Evolutionary conservation across 768 basidiomycete genomes (phyloP), one percentile per base, ranked within the genome.

Genomic region (Melanogaster broomeanus): DNA sequence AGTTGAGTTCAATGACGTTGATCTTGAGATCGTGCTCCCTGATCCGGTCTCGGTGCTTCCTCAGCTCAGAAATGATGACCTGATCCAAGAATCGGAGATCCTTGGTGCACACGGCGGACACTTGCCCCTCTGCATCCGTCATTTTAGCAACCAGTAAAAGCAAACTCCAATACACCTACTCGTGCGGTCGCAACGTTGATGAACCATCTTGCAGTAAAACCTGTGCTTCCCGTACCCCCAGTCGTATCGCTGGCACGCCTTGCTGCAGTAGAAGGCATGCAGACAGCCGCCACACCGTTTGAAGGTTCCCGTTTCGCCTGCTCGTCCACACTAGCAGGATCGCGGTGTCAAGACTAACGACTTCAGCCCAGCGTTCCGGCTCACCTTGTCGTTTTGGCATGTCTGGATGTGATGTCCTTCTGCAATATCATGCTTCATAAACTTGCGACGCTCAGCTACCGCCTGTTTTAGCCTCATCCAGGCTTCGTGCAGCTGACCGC

Each of bases 191-290:
- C 43, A 60, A 8, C 66, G 67, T 27, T 56, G 35, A 6, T 56
- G 65, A 30, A 67, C 18, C 3, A 55, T 45, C 2, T 30, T 49
- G 35, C 62, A 67, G 30, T 69, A 69, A 18, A 52, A 45, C 37
- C 65, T 67, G 51, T 67, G 66, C 37, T 48, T 62, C n/a, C 66
- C 66, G 22, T 54, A 24, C 38, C 38, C 27, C 66, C 66, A 69
- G 12, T 67, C 66, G 30, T 58, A 49, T 22, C 56, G 60, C 54
- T 67, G 66, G 52, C 66, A 67, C 33, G 48, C 45, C 22, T 42
- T 58, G 44, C 56, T 57, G 28, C 67, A 69, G 18, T 69, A 69
- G 35, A 58, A 69, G 27, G 64, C 53, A n/a, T 67, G 66, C 22
- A 62, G 53, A 45, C 62, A 69, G 4, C 67, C 65, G 16, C 33